Percentiles rank a stretch among this genome's conserved stretches.
These are phyloP conservation scores for Cyberlindnera saturnus DNA, from an alignment of 805 yeast species.

Conservation along the genomic window DNA sequence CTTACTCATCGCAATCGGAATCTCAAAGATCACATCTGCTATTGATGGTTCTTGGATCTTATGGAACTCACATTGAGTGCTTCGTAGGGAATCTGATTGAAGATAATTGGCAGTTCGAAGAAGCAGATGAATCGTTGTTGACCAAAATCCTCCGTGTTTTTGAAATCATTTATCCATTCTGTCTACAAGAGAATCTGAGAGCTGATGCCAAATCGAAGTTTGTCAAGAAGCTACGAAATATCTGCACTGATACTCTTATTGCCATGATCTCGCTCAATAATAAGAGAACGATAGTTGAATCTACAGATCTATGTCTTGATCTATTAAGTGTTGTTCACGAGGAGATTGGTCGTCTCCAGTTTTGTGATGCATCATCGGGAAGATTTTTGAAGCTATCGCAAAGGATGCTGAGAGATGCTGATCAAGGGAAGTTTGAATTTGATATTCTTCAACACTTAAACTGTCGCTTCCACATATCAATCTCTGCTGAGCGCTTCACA, in stretches of 20 bases:
- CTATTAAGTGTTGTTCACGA: conserved; percentile 61
- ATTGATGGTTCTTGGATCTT: conserved; percentile 45
- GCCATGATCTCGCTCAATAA: conserved; percentile 33
- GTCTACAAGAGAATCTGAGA: conserved; percentile 6
- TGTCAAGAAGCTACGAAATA: conserved; percentile 29
- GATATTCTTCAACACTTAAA: conserved; percentile 73
- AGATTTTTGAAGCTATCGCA: conserved; percentile 57
- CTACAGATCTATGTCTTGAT: conserved; percentile 28
- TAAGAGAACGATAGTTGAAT: neutral
- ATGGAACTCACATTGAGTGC: conserved; percentile 42
- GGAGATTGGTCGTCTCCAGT: conserved; percentile 60
- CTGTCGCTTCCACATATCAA: conserved; percentile 68
- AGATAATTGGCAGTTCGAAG: conserved; percentile 30
- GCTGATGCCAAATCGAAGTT: conserved; percentile 23
- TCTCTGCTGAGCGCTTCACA: conserved; percentile 51
- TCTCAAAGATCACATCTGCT: conserved; percentile 36
- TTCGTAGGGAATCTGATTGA: conserved; percentile 25
- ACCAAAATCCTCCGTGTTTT: conserved; percentile 27
- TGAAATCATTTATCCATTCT: conserved; percentile 33
- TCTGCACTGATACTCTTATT: conserved; percentile 33
- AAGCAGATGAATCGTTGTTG: conserved; percentile 8
- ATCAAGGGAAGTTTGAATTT: conserved; percentile 44
- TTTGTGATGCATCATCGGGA: conserved; percentile 65
- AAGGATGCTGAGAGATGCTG: conserved; percentile 39
- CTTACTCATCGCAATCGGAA: conserved; percentile 20